Evolutionary conservation across 169 alveolate species (phyloP).

Genomic region (Eimeria falciformis): DNA sequence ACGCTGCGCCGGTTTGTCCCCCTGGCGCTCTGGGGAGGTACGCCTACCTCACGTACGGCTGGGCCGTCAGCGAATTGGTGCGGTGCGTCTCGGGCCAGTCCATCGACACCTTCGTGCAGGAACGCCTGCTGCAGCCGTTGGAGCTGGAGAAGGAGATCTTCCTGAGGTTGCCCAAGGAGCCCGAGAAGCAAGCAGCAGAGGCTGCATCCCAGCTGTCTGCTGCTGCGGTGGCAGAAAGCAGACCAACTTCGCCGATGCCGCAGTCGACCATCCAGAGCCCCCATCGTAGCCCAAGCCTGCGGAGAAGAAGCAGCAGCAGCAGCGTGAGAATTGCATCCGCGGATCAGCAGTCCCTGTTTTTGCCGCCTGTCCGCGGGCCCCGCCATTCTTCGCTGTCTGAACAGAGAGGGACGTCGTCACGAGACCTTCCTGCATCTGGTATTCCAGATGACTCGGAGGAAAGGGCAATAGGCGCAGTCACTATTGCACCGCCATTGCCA

Average conservation of each 20-base stretch:
- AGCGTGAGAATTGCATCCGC: slow-evolving; percentile 24
- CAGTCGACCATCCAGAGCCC: background rate
- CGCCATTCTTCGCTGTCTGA: slow-evolving; percentile 37
- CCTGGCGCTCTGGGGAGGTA: slow-evolving; percentile 75
- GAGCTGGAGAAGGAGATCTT: slow-evolving; percentile 70
- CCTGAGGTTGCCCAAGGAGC: slow-evolving; percentile 64
- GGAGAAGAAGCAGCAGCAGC: slow-evolving; percentile 11
- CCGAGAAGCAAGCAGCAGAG: slow-evolving; percentile 38
- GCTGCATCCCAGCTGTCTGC: slow-evolving; percentile 21
- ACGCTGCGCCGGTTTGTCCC: slow-evolving; percentile 72
- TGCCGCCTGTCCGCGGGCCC: slow-evolving; percentile 22
- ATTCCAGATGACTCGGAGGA: no score
- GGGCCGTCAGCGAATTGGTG: slow-evolving; percentile 79
- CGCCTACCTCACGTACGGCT: slow-evolving; percentile 79
- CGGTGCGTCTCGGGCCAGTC: slow-evolving; percentile 67
- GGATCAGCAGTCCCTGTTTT: slow-evolving; percentile 21
- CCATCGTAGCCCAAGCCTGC: slow-evolving; percentile 16
- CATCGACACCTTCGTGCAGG: slow-evolving; percentile 62
- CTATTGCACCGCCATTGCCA: no score
- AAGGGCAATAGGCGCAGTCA: no score
- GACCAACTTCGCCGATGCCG: background rate
- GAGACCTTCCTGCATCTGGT: no score
- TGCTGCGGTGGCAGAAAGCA: background rate
- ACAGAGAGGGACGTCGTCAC: background rate
- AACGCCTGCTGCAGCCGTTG: slow-evolving; percentile 55